phyloP scores from a whole-genome alignment of 441 rosid species.

The Bruguiera hainesii region DNA sequence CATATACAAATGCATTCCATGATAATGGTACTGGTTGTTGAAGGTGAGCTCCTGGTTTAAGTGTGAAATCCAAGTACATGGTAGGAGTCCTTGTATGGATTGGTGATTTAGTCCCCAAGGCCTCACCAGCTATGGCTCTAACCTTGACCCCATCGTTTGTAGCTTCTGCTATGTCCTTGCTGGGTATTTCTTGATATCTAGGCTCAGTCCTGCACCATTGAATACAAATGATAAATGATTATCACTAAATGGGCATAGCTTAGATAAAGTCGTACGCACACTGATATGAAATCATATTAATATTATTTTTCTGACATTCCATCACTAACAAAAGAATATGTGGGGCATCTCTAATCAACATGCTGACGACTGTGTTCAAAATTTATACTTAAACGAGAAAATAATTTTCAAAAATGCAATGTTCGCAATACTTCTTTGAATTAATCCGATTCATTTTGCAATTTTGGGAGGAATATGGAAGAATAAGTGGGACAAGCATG shows the following conservation, averaged over 20 bases:
- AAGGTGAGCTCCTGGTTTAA: slow-evolving; percentile 56
- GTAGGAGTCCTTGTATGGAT: slow-evolving; percentile 81
- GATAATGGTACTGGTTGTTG: slow-evolving; percentile 54
- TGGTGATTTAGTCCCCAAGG: slow-evolving; percentile 64
- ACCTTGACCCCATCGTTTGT: slow-evolving; percentile 61
- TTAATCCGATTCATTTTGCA: background rate
- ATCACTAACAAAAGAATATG: no score
- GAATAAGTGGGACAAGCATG: slow-evolving; percentile 28
- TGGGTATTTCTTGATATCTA: slow-evolving; percentile 72
- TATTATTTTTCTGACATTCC: no score
- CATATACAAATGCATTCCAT: slow-evolving; percentile 75
- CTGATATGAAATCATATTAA: no score
- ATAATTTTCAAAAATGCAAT: no score
- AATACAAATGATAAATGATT: background rate
- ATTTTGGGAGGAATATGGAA: background rate
- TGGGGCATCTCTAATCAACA: no score
- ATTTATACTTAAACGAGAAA: no score
- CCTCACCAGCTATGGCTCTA: slow-evolving; percentile 80
- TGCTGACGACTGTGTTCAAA: no score
- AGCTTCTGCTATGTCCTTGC: slow-evolving; percentile 62
- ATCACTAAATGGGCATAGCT: background rate
- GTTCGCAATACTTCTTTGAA: background rate
- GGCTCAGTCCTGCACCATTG: slow-evolving; percentile 58
- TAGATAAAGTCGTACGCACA: background rate
- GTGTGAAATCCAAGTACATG: slow-evolving; percentile 79